phyloP scores from a whole-genome alignment of 225 moss, liverwort and hornwort species.

The Neckera pumila region DNA sequence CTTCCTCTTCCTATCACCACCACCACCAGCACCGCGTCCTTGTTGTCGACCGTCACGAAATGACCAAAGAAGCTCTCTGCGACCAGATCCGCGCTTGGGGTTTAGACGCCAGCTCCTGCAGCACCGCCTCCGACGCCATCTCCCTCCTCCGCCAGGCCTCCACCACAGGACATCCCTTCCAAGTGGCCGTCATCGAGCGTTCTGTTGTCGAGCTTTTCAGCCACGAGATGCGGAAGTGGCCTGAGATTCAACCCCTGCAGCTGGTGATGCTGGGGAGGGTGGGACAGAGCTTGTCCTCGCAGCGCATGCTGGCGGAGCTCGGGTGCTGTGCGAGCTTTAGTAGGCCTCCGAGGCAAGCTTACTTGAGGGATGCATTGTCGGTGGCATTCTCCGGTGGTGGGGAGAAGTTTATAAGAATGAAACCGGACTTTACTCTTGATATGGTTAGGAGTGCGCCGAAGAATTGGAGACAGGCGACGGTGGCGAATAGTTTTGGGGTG shows the following conservation, averaged over 20 bases:
- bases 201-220: constrained; percentile 14
- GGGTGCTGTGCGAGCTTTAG: constrained; percentile 34
- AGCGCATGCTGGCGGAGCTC: constrained; percentile 22
- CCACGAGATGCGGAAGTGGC: constrained; percentile 6
- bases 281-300: constrained; percentile 23
- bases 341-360: constrained; percentile 32
- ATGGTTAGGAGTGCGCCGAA: constrained; percentile 6
- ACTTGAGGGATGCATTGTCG: constrained; percentile 28
- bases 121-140: constrained; percentile 1
- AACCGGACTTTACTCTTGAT: constrained; percentile 27
- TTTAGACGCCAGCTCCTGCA: constrained; percentile 15
- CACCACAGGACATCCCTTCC: neutral
- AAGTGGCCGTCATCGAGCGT: constrained; percentile 34
- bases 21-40: neutral
- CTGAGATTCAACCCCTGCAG: neutral
- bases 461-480: neutral
- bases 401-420: constrained; percentile 9
- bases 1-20: neutral
- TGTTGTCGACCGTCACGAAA: constrained; percentile 29
- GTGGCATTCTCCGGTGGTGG: constrained; percentile 22
- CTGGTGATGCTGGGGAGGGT: constrained; percentile 27
- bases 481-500: neutral
- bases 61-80: constrained; percentile 33
- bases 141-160: neutral
- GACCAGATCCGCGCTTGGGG: constrained; percentile 43